Base-by-base conservation (phyloP, 257 asterid genomes). In the Plectranthus barbatus region DNA sequence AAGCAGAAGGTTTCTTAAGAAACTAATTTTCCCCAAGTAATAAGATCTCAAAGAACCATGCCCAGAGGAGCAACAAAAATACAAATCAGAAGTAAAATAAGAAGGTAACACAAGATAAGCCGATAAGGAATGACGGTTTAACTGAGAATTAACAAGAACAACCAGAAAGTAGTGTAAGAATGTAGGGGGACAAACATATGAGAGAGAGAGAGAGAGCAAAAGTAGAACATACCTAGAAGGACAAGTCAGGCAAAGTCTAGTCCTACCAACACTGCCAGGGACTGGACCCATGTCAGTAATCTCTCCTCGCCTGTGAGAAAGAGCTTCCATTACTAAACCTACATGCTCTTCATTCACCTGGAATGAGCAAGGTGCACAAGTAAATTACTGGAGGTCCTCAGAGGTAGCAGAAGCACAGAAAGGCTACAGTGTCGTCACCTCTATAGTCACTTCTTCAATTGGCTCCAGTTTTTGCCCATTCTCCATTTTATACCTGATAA, bases 371-470 rank as follows among this genome's bases (percentile, higher is more conserved):
- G 65, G 64, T 66, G 48, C 71, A 70, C 37, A 58, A 71, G 49
- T 73, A 54, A 45, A 36, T 53, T 21, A 33, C 61, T n/a, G 51
- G 41, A 48, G 56, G 15, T 39, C 21, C 18, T 41, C 40, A 8
- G 70, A 74, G 60, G 29, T 18, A 20, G 53, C 54, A 64, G 63
- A 64, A 54, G 39, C 20, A 10, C 51, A 47, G 44, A 24, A 64
- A 20, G 46, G 54, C 54, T 60, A 23, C 46, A 23, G 48, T 14
- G 59, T 44, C 73, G 73, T 59, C 56, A 87, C 99, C 94, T 93
- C 99, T 62, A 93, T 80, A n/a, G 96, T 93, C 52, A 93, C 97
- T 87, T 93, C 99, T 85, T 93, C 99, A 78, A 93, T 77, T 23
- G 99, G 99, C 82, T 93, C 99, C 58, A 90, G 83, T 84, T 90